Evolutionary conservation across 1,284 basidiomycete species (phyloP), one percentile per base, ranked within the genome.

Genomic region (Sphagnurus paluster): DNA sequence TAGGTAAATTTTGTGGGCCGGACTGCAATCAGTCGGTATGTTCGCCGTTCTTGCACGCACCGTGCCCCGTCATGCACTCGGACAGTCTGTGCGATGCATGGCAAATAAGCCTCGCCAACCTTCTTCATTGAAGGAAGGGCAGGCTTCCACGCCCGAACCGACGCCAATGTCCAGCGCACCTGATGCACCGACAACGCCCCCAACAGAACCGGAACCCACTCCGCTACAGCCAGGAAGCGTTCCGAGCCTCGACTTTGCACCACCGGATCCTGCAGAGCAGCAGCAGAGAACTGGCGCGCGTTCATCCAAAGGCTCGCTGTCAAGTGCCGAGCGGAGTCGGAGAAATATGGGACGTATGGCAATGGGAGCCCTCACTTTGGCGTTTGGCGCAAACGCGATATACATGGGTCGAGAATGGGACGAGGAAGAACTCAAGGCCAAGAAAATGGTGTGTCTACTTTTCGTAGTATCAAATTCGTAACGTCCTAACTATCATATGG

Each of bases 271-370:
- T 1, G 58, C 62, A 21, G 61, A 65, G 26, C 61, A 66, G 44
- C 54, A 58, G 29, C 63, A 70, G 44, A 66, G 77, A 36, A 90
- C 87, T 0, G 86, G 87, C 16, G 89, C 89, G 42, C 74, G 72
- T 58, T 89, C 87, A 2, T 82, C 85, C 2, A 84, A 80, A 54
- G 82, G 82, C 42, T 79, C 81, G 2, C 67, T 87, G 46, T 87
- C 87, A 16, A 82, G 83, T 44, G 84, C 83, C 46, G 91, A 94
- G 64, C 74, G 78, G 53, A 75, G 75, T 56, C 74, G 88, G 49
- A 70, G 75, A 48, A 67, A 74, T 53, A 65, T 84, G 56, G 74
- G 77, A 8, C 71, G 84, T 32, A 57, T 82, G 4, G 68, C 75
- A 8, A 57, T 85, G 7, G 85, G 75, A 4, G 57, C 83, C 16